Evolutionary conservation across 2,329 filamentous ascomycete species (phyloP).

Genomic region (Tricladium varicosporioides): DNA sequence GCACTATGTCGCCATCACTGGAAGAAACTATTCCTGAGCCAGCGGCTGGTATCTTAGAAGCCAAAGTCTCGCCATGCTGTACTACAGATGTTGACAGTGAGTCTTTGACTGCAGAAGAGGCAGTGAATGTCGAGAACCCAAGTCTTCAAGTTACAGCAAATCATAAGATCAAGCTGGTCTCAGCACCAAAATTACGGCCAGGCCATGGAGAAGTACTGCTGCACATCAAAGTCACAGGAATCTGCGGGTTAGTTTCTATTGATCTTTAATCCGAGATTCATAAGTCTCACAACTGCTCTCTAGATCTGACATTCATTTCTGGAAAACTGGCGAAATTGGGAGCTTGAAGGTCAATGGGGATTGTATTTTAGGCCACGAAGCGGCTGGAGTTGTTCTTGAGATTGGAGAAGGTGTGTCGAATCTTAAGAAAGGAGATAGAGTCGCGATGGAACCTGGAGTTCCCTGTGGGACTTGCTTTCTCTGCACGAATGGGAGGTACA

Average conservation of each 20-base stretch:
- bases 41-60: too few species aligned
- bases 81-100: too few species aligned
- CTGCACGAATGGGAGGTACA: constrained; percentile 41
- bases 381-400: constrained; percentile 57
- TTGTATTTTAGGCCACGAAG: constrained; percentile 60
- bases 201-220: constrained; percentile 54
- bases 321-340: constrained; percentile 64
- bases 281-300: not conserved
- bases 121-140: constrained; percentile 40
- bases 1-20: too few species aligned
- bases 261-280: not conserved
- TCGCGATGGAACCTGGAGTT: constrained; percentile 65
- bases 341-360: constrained; percentile 59
- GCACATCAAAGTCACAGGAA: constrained; percentile 61
- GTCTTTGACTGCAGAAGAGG: too few species aligned
- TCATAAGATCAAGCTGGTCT: constrained; percentile 53
- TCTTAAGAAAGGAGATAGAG: constrained; percentile 55
- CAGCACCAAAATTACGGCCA: constrained; percentile 54
- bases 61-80: too few species aligned
- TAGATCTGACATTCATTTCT: constrained; percentile 67
- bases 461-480: constrained; percentile 60
- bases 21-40: too few species aligned
- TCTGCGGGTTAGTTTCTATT: constrained; percentile 52
- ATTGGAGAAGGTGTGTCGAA: constrained; percentile 52
- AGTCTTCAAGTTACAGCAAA: constrained; percentile 59